phyloP scores from a whole-genome alignment of 2,329 filamentous ascomycete genomes.

The Ambrosiella xylebori region DNA sequence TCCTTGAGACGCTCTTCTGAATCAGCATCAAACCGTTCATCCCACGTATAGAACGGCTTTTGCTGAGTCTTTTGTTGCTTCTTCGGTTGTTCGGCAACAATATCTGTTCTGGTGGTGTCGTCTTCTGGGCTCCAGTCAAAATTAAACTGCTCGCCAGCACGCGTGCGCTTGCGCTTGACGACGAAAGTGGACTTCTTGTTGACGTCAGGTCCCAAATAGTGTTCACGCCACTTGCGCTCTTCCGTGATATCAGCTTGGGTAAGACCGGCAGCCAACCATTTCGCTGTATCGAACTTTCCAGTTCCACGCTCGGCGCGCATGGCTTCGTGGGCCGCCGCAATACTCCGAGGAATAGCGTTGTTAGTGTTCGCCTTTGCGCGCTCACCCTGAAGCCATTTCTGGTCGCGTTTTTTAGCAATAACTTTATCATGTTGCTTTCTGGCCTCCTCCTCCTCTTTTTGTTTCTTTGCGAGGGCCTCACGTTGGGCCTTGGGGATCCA shows the following conservation, averaged over 20 bases:
- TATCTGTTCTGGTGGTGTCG: constrained; percentile 51
- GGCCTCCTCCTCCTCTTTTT: constrained; percentile 46
- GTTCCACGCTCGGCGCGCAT: constrained; percentile 13
- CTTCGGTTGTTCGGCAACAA: constrained; percentile 2
- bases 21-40: constrained; percentile 34
- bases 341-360: constrained; percentile 1
- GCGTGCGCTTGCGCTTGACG: constrained; percentile 84
- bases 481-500: constrained; percentile 73
- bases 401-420: constrained; percentile 9
- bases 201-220: constrained; percentile 83
- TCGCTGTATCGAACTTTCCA: constrained; percentile 10
- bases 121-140: constrained; percentile 96
- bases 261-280: constrained; percentile 12
- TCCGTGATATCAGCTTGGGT: constrained; percentile 43
- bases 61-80: constrained; percentile 10
- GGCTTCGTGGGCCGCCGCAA: constrained; percentile 13
- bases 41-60: constrained; percentile 55
- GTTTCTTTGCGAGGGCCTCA: constrained; percentile 63
- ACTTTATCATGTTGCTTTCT: constrained; percentile 9
- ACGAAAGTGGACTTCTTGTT: constrained; percentile 75
- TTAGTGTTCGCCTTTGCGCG: neutral
- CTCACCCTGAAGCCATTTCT: constrained; percentile 12
- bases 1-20: constrained; percentile 37
- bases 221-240: constrained; percentile 53
- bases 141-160: constrained; percentile 94